A percentile compares a stretch with the other conserved stretches of the same genome.
Evolutionary conservation across 208 protist species (phyloP).

Genomic region (Trypanosoma avium): DNA sequence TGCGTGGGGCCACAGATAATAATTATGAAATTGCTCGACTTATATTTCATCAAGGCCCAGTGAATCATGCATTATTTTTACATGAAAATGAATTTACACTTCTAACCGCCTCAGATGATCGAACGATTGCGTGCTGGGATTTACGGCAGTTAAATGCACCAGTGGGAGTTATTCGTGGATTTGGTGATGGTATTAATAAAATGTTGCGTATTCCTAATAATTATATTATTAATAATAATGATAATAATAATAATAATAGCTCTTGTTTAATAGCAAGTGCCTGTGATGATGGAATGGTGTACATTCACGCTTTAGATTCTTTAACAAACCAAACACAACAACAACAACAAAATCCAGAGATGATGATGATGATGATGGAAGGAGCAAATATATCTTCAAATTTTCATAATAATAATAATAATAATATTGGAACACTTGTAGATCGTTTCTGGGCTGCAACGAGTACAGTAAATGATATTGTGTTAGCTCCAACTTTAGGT

Average conservation of each 20-base stretch:
- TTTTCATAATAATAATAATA: not conserved
- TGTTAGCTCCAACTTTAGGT: constrained; percentile 33
- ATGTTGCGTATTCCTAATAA: constrained; percentile 56
- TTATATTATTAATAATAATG: too few species aligned
- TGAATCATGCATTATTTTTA: constrained; percentile 77
- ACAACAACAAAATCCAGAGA: not conserved
- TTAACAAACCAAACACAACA: constrained; percentile 1
- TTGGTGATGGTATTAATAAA: constrained; percentile 83
- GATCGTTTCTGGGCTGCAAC: constrained; percentile 73
- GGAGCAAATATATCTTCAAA: too few species aligned
- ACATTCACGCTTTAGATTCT: constrained; percentile 53
- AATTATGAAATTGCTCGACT: constrained; percentile 30
- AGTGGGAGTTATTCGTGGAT: constrained; percentile 52
- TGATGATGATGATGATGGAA: too few species aligned
- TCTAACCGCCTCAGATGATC: constrained; percentile 77
- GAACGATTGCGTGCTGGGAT: constrained; percentile 75
- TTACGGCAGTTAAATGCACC: constrained; percentile 39
- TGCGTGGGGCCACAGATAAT: constrained; percentile 20
- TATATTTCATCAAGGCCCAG: constrained; percentile 56
- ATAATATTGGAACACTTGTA: constrained; percentile 38
- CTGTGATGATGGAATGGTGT: constrained; percentile 84
- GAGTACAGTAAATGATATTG: constrained; percentile 80
- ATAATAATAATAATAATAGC: not conserved
- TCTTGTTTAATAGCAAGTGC: constrained; percentile 51
- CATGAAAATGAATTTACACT: constrained; percentile 35